Conservation (phyloP, 2,329 filamentous ascomycete species). For the Diaporthe longicolla region DNA sequence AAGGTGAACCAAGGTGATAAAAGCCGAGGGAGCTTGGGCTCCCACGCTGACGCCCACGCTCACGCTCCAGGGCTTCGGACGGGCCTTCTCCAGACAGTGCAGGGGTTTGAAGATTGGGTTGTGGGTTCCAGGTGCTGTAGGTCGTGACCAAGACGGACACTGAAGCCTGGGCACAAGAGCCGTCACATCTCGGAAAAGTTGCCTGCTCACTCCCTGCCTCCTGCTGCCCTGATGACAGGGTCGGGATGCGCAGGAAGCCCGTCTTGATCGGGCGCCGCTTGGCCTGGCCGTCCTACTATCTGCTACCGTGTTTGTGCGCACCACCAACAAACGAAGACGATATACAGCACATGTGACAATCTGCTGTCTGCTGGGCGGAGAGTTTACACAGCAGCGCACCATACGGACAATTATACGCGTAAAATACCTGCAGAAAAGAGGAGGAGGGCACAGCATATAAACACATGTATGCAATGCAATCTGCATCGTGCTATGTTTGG, state of each 20-base stretch:
- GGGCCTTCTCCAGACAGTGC: conserved; percentile 4
- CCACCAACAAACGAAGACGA: too few relatives aligned
- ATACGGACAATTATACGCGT: conserved; percentile 3
- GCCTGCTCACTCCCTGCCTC: conserved; percentile 2
- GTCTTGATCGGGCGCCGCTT: conserved; percentile 21
- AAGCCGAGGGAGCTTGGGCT: conserved; percentile 26
- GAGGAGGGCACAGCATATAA: neutral
- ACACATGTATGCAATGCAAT: neutral
- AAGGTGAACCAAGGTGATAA: conserved; percentile 5
- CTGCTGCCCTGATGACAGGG: conserved; percentile 11
- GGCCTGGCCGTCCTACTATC: neutral
- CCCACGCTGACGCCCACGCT: too few relatives aligned
- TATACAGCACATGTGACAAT: neutral
- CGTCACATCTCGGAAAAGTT: conserved; percentile 31
- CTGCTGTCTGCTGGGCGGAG: neutral
- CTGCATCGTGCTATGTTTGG: neutral
- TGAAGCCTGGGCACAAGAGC: conserved; percentile 24
- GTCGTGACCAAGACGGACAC: conserved; percentile 20
- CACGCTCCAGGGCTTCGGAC: neutral
- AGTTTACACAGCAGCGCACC: neutral
- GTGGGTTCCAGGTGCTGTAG: conserved; percentile 17
- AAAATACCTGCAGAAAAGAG: neutral
- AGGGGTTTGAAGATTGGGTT: conserved; percentile 30
- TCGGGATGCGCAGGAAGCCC: conserved; percentile 25
- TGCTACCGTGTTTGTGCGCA: neutral